A percentile compares a stretch with the other conserved stretches of the same genome.
These are phyloP conservation scores for Talaromyces borbonicus DNA, from an alignment of 495 filamentous ascomycete species.

Conservation along the genomic window DNA sequence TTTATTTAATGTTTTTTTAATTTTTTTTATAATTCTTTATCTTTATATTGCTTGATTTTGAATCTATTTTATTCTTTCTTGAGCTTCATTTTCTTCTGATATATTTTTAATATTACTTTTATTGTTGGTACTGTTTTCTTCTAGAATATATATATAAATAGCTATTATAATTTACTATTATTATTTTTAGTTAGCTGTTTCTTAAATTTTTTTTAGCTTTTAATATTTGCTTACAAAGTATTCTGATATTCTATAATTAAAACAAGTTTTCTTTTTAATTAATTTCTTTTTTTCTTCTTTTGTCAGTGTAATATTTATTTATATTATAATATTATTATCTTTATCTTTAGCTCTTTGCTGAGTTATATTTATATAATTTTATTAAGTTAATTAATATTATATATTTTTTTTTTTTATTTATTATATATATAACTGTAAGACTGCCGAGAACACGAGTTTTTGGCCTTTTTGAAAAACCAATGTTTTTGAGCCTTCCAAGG, in stretches of 20 bases:
- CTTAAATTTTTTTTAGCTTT: neutral
- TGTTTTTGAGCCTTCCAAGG: too few relatives aligned
- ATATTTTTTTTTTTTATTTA: neutral
- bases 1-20: too few relatives aligned
- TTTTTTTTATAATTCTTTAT: too few relatives aligned
- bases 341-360: neutral
- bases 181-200: too few relatives aligned
- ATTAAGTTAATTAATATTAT: neutral
- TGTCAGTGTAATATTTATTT: neutral
- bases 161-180: too few relatives aligned
- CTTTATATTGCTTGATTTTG: neutral
- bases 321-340: neutral
- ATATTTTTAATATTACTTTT: too few relatives aligned
- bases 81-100: neutral
- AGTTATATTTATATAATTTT: neutral
- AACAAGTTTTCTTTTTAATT: neutral
- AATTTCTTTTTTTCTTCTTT: too few relatives aligned
- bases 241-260: neutral
- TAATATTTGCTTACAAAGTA: neutral
- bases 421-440: neutral
- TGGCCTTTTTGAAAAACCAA: too few relatives aligned
- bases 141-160: too few relatives aligned
- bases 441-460: too few relatives aligned
- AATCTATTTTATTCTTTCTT: neutral
- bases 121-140: too few relatives aligned